Conservation (phyloP, 225 moss, liverwort and hornwort genomes). For the Ulota crispa region DNA sequence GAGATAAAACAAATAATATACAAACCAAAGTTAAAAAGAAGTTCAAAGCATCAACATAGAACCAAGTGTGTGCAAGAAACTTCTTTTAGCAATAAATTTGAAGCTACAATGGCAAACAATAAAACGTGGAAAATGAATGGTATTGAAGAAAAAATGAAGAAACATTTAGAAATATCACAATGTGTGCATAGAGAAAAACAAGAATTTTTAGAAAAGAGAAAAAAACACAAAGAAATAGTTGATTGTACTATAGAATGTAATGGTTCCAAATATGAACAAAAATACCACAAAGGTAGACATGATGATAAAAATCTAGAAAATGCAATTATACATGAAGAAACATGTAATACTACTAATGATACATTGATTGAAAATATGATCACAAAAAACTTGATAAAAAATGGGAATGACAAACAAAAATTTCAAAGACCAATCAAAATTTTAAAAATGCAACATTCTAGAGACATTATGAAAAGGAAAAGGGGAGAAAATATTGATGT, state of each 20-base stretch:
- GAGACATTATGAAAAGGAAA: neutral
- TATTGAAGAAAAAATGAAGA: neutral
- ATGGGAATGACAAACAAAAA: neutral
- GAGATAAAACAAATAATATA: neutral
- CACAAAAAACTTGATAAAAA: neutral
- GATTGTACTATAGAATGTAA: neutral
- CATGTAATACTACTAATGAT: neutral
- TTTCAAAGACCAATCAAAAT: neutral
- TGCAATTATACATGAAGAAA: neutral
- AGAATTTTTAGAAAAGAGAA: neutral
- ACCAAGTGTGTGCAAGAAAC: neutral
- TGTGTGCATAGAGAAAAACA: neutral
- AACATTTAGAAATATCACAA: neutral
- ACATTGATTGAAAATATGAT: constrained; percentile 14
- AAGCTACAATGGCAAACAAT: neutral
- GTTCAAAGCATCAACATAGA: neutral
- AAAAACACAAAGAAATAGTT: neutral
- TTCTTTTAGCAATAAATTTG: neutral
- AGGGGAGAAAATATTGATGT: neutral
- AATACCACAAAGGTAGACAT: neutral
- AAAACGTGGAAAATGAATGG: neutral
- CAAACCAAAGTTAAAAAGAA: neutral
- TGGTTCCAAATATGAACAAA: neutral
- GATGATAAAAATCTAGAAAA: neutral
- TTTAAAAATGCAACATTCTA: neutral